phyloP scores from a whole-genome alignment of 257 asterid genomes.

The Cruciata laevipes region DNA sequence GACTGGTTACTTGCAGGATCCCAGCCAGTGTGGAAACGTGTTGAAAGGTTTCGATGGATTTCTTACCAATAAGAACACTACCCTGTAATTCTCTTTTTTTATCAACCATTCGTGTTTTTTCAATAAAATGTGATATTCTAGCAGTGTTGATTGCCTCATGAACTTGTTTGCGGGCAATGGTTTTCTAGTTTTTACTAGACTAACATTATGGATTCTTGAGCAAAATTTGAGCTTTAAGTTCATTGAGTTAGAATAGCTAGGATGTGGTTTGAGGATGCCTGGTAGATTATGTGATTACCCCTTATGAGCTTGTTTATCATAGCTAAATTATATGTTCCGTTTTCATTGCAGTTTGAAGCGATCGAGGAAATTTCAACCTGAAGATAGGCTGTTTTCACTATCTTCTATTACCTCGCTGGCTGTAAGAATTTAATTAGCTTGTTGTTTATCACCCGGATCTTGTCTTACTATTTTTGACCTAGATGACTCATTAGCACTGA shows the following conservation, averaged over 20 bases:
- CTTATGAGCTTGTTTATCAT: not conserved
- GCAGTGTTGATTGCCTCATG: not conserved
- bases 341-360: conserved; percentile 70
- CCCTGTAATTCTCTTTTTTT: conserved; percentile 45
- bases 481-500: not conserved
- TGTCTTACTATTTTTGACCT: not conserved
- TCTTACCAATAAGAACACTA: conserved; percentile 85
- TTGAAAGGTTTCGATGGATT: conserved; percentile 99
- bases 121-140: not conserved
- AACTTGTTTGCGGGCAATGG: not conserved
- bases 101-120: not conserved
- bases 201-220: no score
- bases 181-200: not conserved
- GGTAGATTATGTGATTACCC: not conserved
- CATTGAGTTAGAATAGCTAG: not conserved
- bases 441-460: not conserved
- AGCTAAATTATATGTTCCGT: not conserved
- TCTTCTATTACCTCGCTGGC: conserved; percentile 95
- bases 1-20: conserved; percentile 94
- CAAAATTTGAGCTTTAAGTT: not conserved
- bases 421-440: conserved; percentile 43
- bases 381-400: conserved; percentile 91
- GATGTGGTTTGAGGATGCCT: not conserved
- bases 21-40: conserved; percentile 98
- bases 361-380: conserved; percentile 93